Conservation (phyloP, 2,329 filamentous ascomycete species). For the Cladosporium cucumerinum region DNA sequence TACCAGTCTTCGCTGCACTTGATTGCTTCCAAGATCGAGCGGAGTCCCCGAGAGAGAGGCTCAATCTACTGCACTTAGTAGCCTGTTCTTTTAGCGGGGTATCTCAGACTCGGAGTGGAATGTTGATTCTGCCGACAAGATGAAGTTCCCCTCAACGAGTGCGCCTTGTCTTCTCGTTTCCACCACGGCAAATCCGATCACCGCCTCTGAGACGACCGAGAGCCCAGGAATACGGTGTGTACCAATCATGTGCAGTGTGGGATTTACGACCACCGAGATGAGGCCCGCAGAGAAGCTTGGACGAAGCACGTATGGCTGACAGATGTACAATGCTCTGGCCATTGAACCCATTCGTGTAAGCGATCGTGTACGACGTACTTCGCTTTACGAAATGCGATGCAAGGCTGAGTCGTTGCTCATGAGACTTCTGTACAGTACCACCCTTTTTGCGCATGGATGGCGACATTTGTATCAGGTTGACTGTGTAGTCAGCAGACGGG, state of each 20-base stretch:
- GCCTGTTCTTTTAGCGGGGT: too few species aligned
- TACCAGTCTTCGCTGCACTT: too few species aligned
- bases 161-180: too few species aligned
- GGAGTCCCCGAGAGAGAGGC: too few species aligned
- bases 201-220: too few species aligned
- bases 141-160: too few species aligned
- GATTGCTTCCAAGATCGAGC: too few species aligned
- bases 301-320: background rate
- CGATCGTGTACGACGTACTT: background rate
- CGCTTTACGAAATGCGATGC: background rate
- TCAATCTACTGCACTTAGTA: too few species aligned
- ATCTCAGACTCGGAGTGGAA: too few species aligned
- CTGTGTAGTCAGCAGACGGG: background rate
- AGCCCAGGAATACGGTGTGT: background rate
- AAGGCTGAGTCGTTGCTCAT: background rate
- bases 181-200: too few species aligned
- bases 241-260: background rate
- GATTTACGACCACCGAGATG: background rate
- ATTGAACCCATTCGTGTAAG: background rate
- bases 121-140: too few species aligned
- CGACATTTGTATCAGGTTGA: background rate
- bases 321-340: background rate
- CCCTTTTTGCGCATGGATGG: background rate
- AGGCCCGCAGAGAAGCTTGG: background rate
- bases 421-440: background rate